phyloP scores from a whole-genome alignment of 2,329 filamentous ascomycete genomes.

The Alternaria sp. region DNA sequence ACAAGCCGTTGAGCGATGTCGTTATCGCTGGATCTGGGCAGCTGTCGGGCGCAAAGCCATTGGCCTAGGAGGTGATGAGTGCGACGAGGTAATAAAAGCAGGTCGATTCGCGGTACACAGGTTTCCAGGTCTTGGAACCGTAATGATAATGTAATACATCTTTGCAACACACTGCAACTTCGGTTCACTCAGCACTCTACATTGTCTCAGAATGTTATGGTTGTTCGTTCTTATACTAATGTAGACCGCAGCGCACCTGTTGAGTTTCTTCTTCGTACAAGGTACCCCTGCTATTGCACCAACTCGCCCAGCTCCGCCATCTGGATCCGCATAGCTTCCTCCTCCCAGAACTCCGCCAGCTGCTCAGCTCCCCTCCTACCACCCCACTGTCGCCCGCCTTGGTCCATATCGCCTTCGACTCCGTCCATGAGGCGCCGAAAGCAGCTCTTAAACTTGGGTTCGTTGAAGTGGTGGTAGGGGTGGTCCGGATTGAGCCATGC shows the following conservation, averaged over 20 bases:
- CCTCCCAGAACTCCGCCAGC: constrained; percentile 46
- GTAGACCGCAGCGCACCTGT: not conserved
- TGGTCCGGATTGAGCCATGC: constrained; percentile 82
- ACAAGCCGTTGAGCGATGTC: constrained; percentile 10
- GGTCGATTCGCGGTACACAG: not conserved
- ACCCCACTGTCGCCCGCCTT: constrained; percentile 52
- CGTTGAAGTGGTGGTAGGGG: constrained; percentile 89
- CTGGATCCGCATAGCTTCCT: constrained; percentile 45
- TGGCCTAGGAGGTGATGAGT: not conserved
- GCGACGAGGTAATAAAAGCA: not conserved
- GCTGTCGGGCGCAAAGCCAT: constrained; percentile 9
- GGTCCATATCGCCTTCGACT: constrained; percentile 73
- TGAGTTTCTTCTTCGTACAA: not conserved
- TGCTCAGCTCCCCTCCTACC: constrained; percentile 54
- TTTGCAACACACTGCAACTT: not conserved
- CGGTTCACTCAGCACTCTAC: not conserved
- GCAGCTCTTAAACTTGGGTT: constrained; percentile 67
- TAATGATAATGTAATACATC: not conserved
- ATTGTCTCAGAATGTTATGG: not conserved
- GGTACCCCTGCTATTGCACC: not conserved
- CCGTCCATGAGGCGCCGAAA: constrained; percentile 90
- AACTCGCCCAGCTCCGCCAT: not conserved
- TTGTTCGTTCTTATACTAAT: not conserved
- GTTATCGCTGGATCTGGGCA: constrained; percentile 13
- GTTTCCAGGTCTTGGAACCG: not conserved